Conservation (phyloP, 2,329 filamentous ascomycete genomes). For the Colletotrichum viniferum region DNA sequence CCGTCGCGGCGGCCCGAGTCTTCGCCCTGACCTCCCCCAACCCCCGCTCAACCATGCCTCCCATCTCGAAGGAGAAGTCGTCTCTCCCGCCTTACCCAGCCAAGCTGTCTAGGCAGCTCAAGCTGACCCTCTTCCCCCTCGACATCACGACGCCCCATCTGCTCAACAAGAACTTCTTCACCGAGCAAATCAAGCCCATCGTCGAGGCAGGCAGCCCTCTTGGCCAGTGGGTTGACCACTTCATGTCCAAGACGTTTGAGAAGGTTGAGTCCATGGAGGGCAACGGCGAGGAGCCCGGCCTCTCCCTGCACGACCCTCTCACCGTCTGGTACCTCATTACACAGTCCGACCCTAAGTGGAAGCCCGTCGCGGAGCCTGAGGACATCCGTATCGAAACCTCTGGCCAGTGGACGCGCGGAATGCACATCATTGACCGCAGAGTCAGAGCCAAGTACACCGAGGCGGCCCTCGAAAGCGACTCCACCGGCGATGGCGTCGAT, state of each 20-base stretch:
- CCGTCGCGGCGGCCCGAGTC: slow-evolving; percentile 75
- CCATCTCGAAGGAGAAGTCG: slow-evolving; percentile 55
- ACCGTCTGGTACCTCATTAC: slow-evolving; percentile 81
- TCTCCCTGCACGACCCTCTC: slow-evolving; percentile 78
- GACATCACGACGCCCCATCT: slow-evolving; percentile 78
- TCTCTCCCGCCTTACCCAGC: slow-evolving; percentile 66
- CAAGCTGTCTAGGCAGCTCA: slow-evolving; percentile 66
- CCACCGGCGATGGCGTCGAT: slow-evolving; percentile 36
- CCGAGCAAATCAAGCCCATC: slow-evolving; percentile 56
- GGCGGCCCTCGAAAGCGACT: slow-evolving; percentile 30
- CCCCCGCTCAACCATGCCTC: slow-evolving; percentile 82
- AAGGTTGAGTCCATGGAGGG: slow-evolving; percentile 70
- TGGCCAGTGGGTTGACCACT: slow-evolving; percentile 74
- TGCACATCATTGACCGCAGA: slow-evolving; percentile 84
- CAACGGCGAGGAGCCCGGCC: slow-evolving; percentile 60
- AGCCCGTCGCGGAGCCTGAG: slow-evolving; percentile 62
- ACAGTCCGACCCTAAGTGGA: slow-evolving; percentile 62
- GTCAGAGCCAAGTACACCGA: slow-evolving; percentile 57
- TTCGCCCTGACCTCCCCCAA: slow-evolving; percentile 77
- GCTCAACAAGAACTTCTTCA: slow-evolving; percentile 66
- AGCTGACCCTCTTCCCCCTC: slow-evolving; percentile 74
- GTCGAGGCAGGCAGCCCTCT: slow-evolving; percentile 71
- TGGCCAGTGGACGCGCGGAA: slow-evolving; percentile 94
- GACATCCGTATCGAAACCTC: slow-evolving; percentile 89
- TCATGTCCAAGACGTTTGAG: slow-evolving; percentile 72